A percentile compares a stretch with the other conserved stretches of the same genome.
phyloP scores from a whole-genome alignment of 1,284 basidiomycete genomes.

The Cutaneotrichosporon cavernicola region DNA sequence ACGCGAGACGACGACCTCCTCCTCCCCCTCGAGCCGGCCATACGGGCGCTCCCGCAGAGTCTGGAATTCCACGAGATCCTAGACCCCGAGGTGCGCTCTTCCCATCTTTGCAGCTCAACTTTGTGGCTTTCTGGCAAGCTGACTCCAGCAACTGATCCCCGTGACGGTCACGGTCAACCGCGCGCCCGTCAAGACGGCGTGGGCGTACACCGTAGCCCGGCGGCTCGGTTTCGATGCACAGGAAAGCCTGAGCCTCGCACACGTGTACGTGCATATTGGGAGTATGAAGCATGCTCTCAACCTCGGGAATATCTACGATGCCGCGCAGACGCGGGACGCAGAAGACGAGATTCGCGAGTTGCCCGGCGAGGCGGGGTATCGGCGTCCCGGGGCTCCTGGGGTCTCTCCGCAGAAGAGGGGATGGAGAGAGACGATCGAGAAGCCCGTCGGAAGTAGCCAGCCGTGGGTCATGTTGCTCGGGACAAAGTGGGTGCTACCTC shows the following conservation, averaged over 20 bases:
- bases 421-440: conserved; percentile 28
- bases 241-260: conserved; percentile 66
- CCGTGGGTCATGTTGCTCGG: conserved; percentile 91
- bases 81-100: conserved; percentile 39
- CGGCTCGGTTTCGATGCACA: conserved; percentile 77
- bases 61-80: conserved; percentile 41
- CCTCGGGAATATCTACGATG: conserved; percentile 63
- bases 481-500: conserved; percentile 61
- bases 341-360: conserved; percentile 48
- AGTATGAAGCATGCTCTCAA: conserved; percentile 78
- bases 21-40: conserved; percentile 2
- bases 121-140: neutral
- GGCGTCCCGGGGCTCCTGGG: conserved; percentile 14
- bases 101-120: neutral
- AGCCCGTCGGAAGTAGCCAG: conserved; percentile 67
- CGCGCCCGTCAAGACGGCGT: conserved; percentile 90
- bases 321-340: conserved; percentile 55
- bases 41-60: neutral
- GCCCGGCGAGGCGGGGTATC: conserved; percentile 30
- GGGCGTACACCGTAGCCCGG: conserved; percentile 83
- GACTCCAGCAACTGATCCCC: conserved; percentile 62
- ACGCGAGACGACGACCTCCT: conserved; percentile 22
- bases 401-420: conserved; percentile 10
- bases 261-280: conserved; percentile 87
- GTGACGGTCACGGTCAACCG: conserved; percentile 72